These are phyloP conservation scores for Limnanthes douglasii DNA, from an alignment of 345 rosid genomes.

Conservation along the genomic window DNA sequence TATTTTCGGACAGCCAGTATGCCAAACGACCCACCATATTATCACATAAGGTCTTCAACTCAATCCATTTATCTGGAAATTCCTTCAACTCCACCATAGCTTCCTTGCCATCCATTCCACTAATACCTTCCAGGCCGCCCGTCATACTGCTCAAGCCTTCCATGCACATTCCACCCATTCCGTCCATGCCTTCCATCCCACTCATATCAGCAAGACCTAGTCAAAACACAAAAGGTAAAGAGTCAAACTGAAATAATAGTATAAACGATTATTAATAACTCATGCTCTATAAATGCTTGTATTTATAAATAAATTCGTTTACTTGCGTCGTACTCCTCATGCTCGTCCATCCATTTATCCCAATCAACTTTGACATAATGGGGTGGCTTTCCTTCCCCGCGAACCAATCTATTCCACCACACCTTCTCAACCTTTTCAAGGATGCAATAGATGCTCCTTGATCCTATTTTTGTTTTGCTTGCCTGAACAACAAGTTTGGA, in stretches of 20 bases:
- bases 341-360: constrained; percentile 95
- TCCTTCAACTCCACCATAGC: too few relatives aligned
- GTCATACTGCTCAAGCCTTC: constrained; percentile 8
- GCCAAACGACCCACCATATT: too few relatives aligned
- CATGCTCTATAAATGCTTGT: not conserved
- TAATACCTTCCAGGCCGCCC: too few relatives aligned
- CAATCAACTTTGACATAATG: constrained; percentile 81
- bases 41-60: too few relatives aligned
- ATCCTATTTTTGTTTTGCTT: constrained; percentile 60
- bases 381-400: constrained; percentile 44
- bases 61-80: too few relatives aligned
- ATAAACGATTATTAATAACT: not conserved
- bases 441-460: constrained; percentile 54
- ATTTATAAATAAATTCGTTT: constrained; percentile 12
- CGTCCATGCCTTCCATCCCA: constrained; percentile 28
- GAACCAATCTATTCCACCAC: constrained; percentile 68
- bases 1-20: too few relatives aligned
- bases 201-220: too few relatives aligned
- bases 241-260: constrained; percentile 1
- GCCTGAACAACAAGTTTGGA: constrained; percentile 25
- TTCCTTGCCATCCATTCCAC: too few relatives aligned
- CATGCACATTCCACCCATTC: constrained; percentile 14
- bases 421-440: constrained; percentile 61
- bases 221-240: constrained; percentile 5
- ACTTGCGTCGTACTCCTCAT: constrained; percentile 39